Evolutionary conservation across 78 protist species (phyloP), one percentile per base, ranked within the genome.

Genomic region (Dictyostelium capitatum): DNA sequence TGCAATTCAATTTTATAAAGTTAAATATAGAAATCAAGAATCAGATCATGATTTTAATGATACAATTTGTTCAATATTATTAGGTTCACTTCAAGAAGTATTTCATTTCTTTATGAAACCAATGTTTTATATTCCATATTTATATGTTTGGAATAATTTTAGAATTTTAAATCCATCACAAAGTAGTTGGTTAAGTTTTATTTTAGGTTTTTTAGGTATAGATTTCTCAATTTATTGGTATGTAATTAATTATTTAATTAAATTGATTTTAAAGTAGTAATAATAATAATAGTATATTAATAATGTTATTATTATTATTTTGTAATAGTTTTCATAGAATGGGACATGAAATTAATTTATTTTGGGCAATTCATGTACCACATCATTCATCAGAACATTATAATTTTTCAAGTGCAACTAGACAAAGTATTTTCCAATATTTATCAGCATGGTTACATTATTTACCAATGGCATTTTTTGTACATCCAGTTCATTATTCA

Each of bases 71-170:
- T 80, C 85, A 41, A 48, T 80, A n/a, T 15, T 59, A 23, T 43
- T 80, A 17, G 85, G 85, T 17, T 54, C 85, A 0, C 37, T 80
- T 3, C 85, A 80, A 59, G 85, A 80, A 12, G 25, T 59, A 19
- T 80, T 80, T 37, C 85, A 80, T 80, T 80, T 54, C 46, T 59
- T 59, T 43, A 57, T 80, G 17, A 59, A 59, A 37, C 85, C 85
- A n/a, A 32, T 80, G 47, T 80, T 59, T 59, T 80, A n/a, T 80
- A 59, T 80, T 19, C 85, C 85, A 12, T 80, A 80, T 62, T 9
- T 80, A 37, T 80, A 57, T 59, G 30, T 80, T 73, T 80, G 85
- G 85, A 59, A 23, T 14, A 80, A 80, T 80, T 80, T 6, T 80
- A 80, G 74, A 80, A 54, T 80, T 41, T 23, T 59, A 8, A n/a